Evolutionary conservation across 202 grass and related monocot species (phyloP), one percentile per base, ranked within the genome.

Genomic region (Hordeum pubiflorum): DNA sequence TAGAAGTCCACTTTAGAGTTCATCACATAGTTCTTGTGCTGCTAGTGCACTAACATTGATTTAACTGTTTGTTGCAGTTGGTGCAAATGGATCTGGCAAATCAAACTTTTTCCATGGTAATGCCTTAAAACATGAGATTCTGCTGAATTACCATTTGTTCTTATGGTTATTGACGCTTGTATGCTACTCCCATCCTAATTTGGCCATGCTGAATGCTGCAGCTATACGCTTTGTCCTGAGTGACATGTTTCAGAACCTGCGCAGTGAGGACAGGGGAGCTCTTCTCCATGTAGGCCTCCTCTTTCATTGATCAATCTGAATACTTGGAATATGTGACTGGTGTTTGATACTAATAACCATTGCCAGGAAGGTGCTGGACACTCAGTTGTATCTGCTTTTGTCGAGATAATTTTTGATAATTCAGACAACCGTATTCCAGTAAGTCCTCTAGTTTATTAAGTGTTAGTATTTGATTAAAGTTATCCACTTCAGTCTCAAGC

Each of bases 71-170:
- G 38, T 88, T 10, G 33, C 92, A 98, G 95, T 98, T 84, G 95
- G 95, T 15, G 92, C 95, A 68, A 98, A 98, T 91, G 95, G 95
- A 76, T 98, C 95, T 24, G 95, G 95, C 69, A 98, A 98, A 78
- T 94, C 95, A 67, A 98, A 98, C 82, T 98, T 98, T 72, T 98
- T 98, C 85, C 95, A 98, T 83, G 95, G 95, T 98, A 95, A 89
- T 52, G 33, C 58, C 66, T 75, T 26, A 59, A 33, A 66, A 44
- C 43, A 59, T 58, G 12, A 26, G 26, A 4, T 43, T 17, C 33
- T 85, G n/a, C 7, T 85, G 79, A 39, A n/a, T 63, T 24, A 77
- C 37, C 26, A 72, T 84, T 37, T 7, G 26, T 77, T 85, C 5
- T 52, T 55, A 69, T 29, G 27, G 78, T 33, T 54, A 29, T 33